Evolutionary conservation across 2,329 filamentous ascomycete species (phyloP).

Genomic region (Paramyrothecium sp.): DNA sequence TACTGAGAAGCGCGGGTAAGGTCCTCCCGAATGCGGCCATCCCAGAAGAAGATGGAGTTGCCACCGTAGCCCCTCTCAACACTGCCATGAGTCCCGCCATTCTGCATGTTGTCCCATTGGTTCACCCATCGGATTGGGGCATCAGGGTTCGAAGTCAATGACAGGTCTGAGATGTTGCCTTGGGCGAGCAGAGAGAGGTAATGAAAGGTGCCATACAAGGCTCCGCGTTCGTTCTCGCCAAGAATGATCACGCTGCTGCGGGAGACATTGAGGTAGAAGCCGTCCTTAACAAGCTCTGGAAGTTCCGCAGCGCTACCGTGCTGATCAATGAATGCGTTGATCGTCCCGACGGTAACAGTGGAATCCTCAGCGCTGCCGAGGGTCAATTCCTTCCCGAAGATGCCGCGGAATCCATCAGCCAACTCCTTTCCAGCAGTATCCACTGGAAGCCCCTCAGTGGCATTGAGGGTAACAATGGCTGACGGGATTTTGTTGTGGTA

Average conservation of each 20-base stretch:
- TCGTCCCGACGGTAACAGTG: slow-evolving; percentile 17
- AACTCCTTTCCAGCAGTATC: slow-evolving; percentile 59
- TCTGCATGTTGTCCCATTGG: slow-evolving; percentile 69
- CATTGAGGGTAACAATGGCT: slow-evolving; percentile 52
- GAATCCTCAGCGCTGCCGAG: neutral
- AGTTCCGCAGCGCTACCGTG: slow-evolving; percentile 23
- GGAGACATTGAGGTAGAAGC: slow-evolving; percentile 57
- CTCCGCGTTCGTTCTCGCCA: slow-evolving; percentile 64
- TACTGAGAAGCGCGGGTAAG: slow-evolving; percentile 60
- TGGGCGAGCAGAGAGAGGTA: slow-evolving; percentile 66
- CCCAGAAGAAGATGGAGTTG: slow-evolving; percentile 65
- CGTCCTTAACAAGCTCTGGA: slow-evolving; percentile 50
- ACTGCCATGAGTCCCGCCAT: slow-evolving; percentile 42
- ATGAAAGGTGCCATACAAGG: slow-evolving; percentile 68
- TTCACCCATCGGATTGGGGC: slow-evolving; percentile 68
- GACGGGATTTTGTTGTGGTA: slow-evolving; percentile 42
- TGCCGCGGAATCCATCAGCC: slow-evolving; percentile 53
- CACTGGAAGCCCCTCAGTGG: slow-evolving; percentile 52
- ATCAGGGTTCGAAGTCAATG: slow-evolving; percentile 53
- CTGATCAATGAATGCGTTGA: slow-evolving; percentile 30
- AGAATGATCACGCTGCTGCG: slow-evolving; percentile 53
- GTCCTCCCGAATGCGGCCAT: slow-evolving; percentile 53
- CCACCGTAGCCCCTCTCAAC: slow-evolving; percentile 70
- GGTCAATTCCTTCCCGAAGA: slow-evolving; percentile 48
- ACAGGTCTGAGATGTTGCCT: slow-evolving; percentile 47